Evolutionary conservation across 257 asterid genomes (phyloP), one percentile per base, ranked within the genome.

Genomic region (Coffea canephora): DNA sequence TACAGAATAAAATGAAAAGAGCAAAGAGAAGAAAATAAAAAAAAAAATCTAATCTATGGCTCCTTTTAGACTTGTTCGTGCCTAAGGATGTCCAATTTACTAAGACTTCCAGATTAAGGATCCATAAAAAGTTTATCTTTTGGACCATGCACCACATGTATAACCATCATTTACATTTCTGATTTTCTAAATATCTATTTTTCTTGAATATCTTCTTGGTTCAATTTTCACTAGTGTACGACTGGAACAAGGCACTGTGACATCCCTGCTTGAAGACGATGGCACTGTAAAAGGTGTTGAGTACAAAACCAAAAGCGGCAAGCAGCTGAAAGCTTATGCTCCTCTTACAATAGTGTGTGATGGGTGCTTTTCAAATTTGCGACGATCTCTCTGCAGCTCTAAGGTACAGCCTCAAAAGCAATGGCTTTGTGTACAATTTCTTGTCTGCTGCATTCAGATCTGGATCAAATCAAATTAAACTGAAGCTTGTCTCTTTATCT

Each of bases 281-380:
- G 87, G 89, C 73, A 80, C 84, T n/a, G 54, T 89, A 19, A 86
- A 75, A 79, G 92, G 92, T 27, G 86, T 89, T 15, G 86, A 84
- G 65, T 87, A 81, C 84, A 89, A 85, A 74, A 80, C 86, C 19
- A 89, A 85, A 81, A 65, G 81, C 0, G 84, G 89, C 46, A 69
- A 80, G 77, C 88, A 82, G 79, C 77, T 80, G 34, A 84, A 82
- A 79, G 84, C 88, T 12, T 80, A 79, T 66, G 91, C 92, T 64
- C 88, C 89, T 66, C 88, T 88, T 36, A 88, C 91, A 31, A 80
- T 88, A 74, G 89, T 88, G 36, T 85, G 91, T 72, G 92, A 89
- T 77, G 92, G 92, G 36, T 89, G 92, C 81, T 89, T 89, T 62
- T 87, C 92, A n/a, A 89, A 87, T 72, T 84, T 89, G 85, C 89